A percentile compares a stretch with the other conserved stretches of the same genome.
phyloP scores from a whole-genome alignment of 1,139 yeast genomes.

The Nakaseomyces delphensis region DNA sequence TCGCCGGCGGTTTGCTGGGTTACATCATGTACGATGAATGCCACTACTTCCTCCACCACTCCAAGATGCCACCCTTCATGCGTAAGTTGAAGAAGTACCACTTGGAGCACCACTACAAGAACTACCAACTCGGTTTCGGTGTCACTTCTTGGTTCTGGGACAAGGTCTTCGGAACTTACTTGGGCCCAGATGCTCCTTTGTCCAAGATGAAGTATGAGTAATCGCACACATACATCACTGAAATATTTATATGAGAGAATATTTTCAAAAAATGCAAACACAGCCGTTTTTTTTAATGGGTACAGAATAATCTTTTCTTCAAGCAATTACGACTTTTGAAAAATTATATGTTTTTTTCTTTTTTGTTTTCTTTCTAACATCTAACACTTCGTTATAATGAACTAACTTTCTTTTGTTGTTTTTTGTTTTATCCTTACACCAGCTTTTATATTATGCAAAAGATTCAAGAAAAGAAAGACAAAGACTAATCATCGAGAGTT shows the following conservation, averaged over 20 bases:
- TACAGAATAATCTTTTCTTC: no score
- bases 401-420: no score
- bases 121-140: conserved; percentile 93
- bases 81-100: conserved; percentile 81
- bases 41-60: conserved; percentile 85
- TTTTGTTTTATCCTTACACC: no score
- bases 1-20: conserved; percentile 94
- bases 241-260: no score
- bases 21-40: conserved; percentile 85
- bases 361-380: no score
- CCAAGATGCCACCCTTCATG: conserved; percentile 63
- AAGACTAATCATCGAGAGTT: no score
- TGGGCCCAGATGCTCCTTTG: conserved; percentile 34
- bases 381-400: no score
- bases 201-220: conserved; percentile 31
- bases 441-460: no score
- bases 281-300: background rate
- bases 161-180: conserved; percentile 67
- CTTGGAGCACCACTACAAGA: conserved; percentile 94
- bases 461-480: no score
- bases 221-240: no score
- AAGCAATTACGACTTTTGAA: no score
- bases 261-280: background rate
- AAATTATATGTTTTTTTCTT: no score
- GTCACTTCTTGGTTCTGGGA: conserved; percentile 95